Conservation (phyloP, 805 yeast genomes). For the Priceomyces medius region DNA sequence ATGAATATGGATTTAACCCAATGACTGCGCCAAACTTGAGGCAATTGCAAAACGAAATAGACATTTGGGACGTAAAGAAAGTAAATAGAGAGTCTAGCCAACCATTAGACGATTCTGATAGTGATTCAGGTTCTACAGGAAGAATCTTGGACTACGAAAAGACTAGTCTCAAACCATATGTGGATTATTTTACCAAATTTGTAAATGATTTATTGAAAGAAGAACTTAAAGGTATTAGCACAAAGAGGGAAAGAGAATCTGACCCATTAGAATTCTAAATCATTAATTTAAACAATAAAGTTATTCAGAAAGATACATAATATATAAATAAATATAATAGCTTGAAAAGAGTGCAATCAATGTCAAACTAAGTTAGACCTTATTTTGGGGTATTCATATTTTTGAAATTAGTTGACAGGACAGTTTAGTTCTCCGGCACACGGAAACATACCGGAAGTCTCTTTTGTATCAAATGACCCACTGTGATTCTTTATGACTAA, state of each 20-base stretch:
- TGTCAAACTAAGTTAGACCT: not conserved
- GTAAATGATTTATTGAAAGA: constrained; percentile 57
- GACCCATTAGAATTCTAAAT: constrained; percentile 33
- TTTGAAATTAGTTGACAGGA: constrained; percentile 13
- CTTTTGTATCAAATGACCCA: constrained; percentile 31
- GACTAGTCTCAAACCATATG: constrained; percentile 69
- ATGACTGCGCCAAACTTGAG: constrained; percentile 73
- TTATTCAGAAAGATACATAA: not conserved
- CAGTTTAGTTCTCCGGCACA: constrained; percentile 11
- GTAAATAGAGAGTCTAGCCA: constrained; percentile 28
- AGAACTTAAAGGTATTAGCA: constrained; percentile 40
- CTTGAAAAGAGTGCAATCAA: too few species aligned
- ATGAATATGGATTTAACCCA: constrained; percentile 66
- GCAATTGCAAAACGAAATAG: constrained; percentile 63
- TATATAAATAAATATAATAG: not conserved
- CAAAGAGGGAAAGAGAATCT: constrained; percentile 33
- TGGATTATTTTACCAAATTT: constrained; percentile 62
- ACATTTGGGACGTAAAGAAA: constrained; percentile 41
- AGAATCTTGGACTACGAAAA: constrained; percentile 52
- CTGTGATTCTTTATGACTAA: constrained; percentile 38
- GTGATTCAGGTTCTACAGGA: constrained; percentile 13
- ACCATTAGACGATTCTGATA: constrained; percentile 21
- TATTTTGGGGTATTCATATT: not conserved
- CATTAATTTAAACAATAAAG: not conserved
- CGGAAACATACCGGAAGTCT: constrained; percentile 4